These are phyloP conservation scores for Penicillium sp. DNA, from an alignment of 2,329 filamentous ascomycete species.

Conservation along the genomic window DNA sequence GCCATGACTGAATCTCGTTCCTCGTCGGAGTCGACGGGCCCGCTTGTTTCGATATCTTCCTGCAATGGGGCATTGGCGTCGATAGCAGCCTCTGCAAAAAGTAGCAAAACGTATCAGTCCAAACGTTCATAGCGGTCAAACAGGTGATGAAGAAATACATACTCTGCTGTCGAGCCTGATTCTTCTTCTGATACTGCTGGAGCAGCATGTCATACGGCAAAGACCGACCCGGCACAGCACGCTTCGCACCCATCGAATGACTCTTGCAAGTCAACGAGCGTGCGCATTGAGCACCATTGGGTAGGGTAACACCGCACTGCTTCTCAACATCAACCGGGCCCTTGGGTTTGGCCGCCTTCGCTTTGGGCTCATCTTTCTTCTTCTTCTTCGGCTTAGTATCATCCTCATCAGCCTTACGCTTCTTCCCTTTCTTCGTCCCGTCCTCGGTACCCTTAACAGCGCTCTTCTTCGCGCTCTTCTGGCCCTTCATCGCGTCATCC, in stretches of 20 bases:
- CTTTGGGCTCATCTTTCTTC: slow-evolving; percentile 90
- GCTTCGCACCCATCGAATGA: slow-evolving; percentile 92
- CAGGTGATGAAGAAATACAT: slow-evolving; percentile 45
- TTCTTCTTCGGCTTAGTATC: slow-evolving; percentile 84
- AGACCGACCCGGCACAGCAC: slow-evolving; percentile 82
- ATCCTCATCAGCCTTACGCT: slow-evolving; percentile 72
- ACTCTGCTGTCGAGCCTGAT: slow-evolving; percentile 97
- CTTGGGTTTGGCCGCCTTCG: slow-evolving; percentile 82
- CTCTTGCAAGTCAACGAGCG: slow-evolving; percentile 91
- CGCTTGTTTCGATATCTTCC: slow-evolving; percentile 80
- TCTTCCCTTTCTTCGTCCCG: slow-evolving; percentile 69
- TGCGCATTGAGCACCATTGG: slow-evolving; percentile 85
- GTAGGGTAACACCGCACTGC: slow-evolving; percentile 85
- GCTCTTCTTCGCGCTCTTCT: slow-evolving; percentile 70
- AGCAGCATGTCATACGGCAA: slow-evolving; percentile 92
- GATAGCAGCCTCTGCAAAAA: slow-evolving; percentile 77
- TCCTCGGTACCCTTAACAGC: slow-evolving; percentile 57
- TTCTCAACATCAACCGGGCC: slow-evolving; percentile 92
- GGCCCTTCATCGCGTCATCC: slow-evolving; percentile 55
- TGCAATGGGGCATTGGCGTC: slow-evolving; percentile 91
- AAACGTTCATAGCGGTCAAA: slow-evolving; percentile 22
- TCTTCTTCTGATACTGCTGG: slow-evolving; percentile 92
- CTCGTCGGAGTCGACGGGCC: slow-evolving; percentile 90
- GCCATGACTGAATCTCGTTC: slow-evolving; percentile 89
- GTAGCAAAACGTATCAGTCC: slow-evolving; percentile 19